Base-by-base conservation (phyloP, 129 eudicot genomes). In the Apium graveolens region DNA sequence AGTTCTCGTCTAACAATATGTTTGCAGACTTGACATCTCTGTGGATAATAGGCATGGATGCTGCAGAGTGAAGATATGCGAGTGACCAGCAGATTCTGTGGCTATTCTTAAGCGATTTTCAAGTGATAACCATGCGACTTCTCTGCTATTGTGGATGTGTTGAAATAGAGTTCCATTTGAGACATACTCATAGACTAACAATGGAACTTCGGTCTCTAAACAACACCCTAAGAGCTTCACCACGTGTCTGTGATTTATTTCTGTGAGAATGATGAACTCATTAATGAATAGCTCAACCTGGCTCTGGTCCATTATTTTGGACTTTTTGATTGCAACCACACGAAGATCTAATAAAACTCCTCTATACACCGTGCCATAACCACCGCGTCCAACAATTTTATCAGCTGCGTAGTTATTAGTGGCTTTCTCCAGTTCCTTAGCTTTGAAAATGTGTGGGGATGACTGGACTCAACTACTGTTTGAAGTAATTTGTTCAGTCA, bases 151-250 rank as follows among this genome's bases (percentile, higher is more conserved):
- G 65, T 57, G 65, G 31, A 57, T 57, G 31, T 57, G 65, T 9
- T 57, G 65, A 57, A 24, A 57, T 57, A 57, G 65, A 10, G 65
- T 57, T 24, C 65, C 65, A n/a, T 57, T 57, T n/a, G 31, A 5
- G 65, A 57, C 65, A n/a, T 24, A 57, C 65, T 57, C 65, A 57
- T 57, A 24, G 65, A 57, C 14, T n/a, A n/a, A 57, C 65, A 57
- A 57, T 9, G 65, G 65, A 27, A 57, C 65, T 57, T 57, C 65
- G n/a, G 65, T 57, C 65, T 57, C 65, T 27, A 57, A 57, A 57
- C 65, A 57, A n/a, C 65, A 57, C 65, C 65, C 65, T 57, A 57
- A 57, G 29, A 57, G 65, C 65, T 57, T 55, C 13, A 55, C 65
- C 65, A 55, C 65, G 11, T 57, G 65, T 57, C 65, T 57, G 65